Base-by-base conservation (phyloP, 129 eudicot genomes). In the Flaveria sonorensis region DNA sequence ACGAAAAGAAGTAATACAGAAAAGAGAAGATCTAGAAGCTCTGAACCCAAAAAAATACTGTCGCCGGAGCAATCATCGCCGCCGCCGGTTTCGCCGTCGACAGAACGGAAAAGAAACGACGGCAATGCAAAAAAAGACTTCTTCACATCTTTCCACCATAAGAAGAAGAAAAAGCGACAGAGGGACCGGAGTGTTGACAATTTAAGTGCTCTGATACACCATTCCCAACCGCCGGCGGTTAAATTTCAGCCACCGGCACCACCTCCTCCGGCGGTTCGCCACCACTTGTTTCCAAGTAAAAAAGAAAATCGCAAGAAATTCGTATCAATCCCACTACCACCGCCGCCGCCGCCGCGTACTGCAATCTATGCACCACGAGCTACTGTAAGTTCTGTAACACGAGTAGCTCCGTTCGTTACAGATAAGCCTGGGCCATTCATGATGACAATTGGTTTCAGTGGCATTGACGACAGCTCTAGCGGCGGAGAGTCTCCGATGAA, bases 401-500 rank as follows among this genome's bases (percentile, higher is more conserved):
- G 72, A 11, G 52, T 67, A 9, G 83, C 85, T 18, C 70, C 88
- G 1, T 60, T 45, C 9, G 26, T 79, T 10, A 59, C 77, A 1
- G 80, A 63, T 3, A 57, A 71, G 40, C 86, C 87, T 15, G 64
- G 79, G 18, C 13, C 75, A 14, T 76, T 82, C 10, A 24, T 81
- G 19, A 86, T 53, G 51, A 28, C 70, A 20, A 81, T 7, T 23
- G 48, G 80, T 74, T 77, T 92, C 79, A 67, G 43, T 50, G 82
- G 83, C 30, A 46, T 78, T 3, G 85, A 87, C 0, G 90, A 87
- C 24, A 84, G 77, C 60, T 79, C 88, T 20, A 87, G 86, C 76
- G 92, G 88, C 1, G 96, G 95, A 46, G 87, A 87, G 3, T 84
- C 97, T 0, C 96, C 96, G 26, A 26, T 84, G 78, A 79, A 51